Evolutionary conservation across 495 filamentous ascomycete species (phyloP).

Genomic region (Amphirosellinia nigrospora): DNA sequence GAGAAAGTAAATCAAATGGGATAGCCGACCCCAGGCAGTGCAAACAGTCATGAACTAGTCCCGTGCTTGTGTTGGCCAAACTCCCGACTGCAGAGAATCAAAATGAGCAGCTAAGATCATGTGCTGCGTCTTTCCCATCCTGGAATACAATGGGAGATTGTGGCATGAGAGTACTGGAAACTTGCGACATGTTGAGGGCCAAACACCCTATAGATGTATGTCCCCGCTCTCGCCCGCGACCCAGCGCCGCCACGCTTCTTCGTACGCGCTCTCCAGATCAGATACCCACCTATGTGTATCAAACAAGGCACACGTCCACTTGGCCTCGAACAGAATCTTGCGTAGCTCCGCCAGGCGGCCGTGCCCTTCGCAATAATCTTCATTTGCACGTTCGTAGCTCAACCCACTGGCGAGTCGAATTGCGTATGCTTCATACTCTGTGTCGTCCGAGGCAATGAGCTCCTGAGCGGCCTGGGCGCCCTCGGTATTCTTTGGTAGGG

Average conservation of each 20-base stretch:
- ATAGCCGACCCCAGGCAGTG: background rate
- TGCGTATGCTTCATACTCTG: constrained; percentile 81
- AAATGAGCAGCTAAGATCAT: background rate
- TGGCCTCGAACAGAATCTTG: constrained; percentile 77
- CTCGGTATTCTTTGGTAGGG: constrained; percentile 71
- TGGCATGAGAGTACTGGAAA: background rate
- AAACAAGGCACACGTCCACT: constrained; percentile 86
- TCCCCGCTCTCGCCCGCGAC: constrained; percentile 87
- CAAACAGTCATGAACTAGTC: background rate
- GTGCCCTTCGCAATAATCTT: constrained; percentile 59
- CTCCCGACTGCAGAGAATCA: background rate
- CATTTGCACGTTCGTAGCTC: constrained; percentile 59
- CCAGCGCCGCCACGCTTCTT: constrained; percentile 87
- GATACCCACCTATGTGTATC: constrained; percentile 92
- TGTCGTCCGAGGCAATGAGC: constrained; percentile 78
- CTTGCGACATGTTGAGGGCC: constrained; percentile 11
- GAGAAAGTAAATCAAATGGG: constrained; percentile 2
- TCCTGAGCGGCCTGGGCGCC: constrained; percentile 74
- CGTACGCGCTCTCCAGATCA: constrained; percentile 89
- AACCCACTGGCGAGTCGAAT: constrained; percentile 72
- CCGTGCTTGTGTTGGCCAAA: background rate
- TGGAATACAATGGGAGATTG: background rate
- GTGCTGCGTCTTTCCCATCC: background rate
- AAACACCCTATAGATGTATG: constrained; percentile 66
- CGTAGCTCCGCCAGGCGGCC: constrained; percentile 79